phyloP scores from a whole-genome alignment of 75 land plant species.

The Pinus taeda region DNA sequence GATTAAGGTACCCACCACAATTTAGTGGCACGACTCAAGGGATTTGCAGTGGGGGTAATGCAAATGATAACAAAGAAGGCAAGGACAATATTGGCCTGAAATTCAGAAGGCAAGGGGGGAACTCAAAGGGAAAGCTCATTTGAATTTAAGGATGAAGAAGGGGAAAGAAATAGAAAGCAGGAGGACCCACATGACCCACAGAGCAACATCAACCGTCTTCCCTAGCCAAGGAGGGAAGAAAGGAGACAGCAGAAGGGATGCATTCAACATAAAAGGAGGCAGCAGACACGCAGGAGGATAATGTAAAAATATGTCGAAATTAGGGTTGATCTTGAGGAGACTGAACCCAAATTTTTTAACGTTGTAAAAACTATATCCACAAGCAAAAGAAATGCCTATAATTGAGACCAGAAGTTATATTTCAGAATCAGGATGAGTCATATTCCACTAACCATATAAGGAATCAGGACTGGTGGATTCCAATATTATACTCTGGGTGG shows the following conservation, averaged over 20 bases:
- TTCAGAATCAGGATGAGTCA: conserved; percentile 2
- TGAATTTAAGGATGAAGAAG: not conserved
- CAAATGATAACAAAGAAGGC: not conserved
- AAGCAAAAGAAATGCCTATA: not conserved
- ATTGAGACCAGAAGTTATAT: not conserved
- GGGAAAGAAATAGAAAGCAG: not conserved
- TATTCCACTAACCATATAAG: not conserved
- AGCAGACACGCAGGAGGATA: conserved; percentile 6
- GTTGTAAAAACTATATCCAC: not conserved
- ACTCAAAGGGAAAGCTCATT: not conserved
- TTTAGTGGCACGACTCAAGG: conserved; percentile 9
- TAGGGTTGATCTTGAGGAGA: not conserved
- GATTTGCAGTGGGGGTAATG: conserved; percentile 8
- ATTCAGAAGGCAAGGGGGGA: conserved; percentile 10
- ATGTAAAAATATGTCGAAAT: not conserved
- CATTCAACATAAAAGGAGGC: conserved; percentile 4
- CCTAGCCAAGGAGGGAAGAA: not conserved
- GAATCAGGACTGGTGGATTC: too few relatives aligned
- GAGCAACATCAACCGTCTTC: not conserved
- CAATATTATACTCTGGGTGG: too few relatives aligned
- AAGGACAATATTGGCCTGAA: not conserved
- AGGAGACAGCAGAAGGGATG: conserved; percentile 3
- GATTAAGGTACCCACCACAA: conserved; percentile 3
- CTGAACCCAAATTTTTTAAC: not conserved
- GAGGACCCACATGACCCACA: not conserved